Conservation (phyloP, 2,329 filamentous ascomycete genomes). For the Diaporthe sp. region DNA sequence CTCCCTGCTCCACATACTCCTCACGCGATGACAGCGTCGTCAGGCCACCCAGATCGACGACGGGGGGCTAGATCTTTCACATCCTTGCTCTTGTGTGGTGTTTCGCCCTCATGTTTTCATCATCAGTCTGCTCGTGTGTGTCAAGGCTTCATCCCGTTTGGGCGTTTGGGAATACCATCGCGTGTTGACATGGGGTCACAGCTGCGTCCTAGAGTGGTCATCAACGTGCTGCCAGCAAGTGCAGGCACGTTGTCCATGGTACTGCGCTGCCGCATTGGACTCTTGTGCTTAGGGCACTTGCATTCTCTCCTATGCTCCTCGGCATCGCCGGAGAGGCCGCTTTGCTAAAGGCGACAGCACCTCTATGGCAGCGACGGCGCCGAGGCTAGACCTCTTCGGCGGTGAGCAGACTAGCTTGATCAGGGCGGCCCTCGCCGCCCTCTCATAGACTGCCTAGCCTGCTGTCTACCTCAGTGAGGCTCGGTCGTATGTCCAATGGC, state of each 20-base stretch:
- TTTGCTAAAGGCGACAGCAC: neutral
- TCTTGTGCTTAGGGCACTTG: neutral
- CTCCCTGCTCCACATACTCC: slow-evolving; percentile 7
- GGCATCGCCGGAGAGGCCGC: neutral
- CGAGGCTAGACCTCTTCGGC: neutral
- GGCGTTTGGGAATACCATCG: neutral
- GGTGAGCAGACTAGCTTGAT: neutral
- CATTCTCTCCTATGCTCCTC: neutral
- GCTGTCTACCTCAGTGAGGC: neutral
- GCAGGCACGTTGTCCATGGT: neutral
- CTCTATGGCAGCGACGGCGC: slow-evolving; percentile 10
- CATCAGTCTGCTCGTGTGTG: neutral
- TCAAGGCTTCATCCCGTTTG: neutral
- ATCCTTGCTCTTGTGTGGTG: neutral
- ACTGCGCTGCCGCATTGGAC: neutral
- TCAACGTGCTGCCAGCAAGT: neutral
- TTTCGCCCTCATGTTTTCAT: neutral
- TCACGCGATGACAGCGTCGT: slow-evolving; percentile 30
- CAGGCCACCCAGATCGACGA: slow-evolving; percentile 22
- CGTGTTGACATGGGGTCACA: neutral
- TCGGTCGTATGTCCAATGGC: neutral
- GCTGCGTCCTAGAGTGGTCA: neutral
- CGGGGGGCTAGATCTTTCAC: slow-evolving; percentile 24
- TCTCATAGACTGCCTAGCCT: neutral
- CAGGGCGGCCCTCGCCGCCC: neutral